A percentile compares a stretch with the other conserved stretches of the same genome.
phyloP scores from a whole-genome alignment of 768 basidiomycete genomes.

The Rickenella mellea region DNA sequence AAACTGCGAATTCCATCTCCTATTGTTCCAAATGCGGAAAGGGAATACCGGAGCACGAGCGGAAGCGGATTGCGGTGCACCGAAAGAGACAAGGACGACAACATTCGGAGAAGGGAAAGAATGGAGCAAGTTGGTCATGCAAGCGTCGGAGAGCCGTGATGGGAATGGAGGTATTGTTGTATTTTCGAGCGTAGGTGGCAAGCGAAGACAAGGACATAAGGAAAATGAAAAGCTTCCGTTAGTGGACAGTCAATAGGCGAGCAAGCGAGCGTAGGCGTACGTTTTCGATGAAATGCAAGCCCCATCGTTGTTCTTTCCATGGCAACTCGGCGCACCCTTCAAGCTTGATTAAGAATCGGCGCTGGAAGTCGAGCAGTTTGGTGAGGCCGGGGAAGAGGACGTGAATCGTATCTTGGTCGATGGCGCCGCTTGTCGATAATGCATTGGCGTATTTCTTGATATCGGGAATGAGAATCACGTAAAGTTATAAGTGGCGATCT shows the following conservation, averaged over 20 bases:
- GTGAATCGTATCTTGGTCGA: slow-evolving; percentile 94
- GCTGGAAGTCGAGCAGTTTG: slow-evolving; percentile 93
- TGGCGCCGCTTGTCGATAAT: slow-evolving; percentile 70
- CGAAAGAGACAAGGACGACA: slow-evolving; percentile 1
- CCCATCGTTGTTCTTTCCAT: slow-evolving; percentile 85
- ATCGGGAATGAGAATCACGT: slow-evolving; percentile 11
- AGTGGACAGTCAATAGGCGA: neutral
- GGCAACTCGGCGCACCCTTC: slow-evolving; percentile 78
- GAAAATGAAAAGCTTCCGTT: neutral
- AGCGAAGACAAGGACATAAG: slow-evolving; percentile 10
- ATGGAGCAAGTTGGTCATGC: no score
- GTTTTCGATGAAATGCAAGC: slow-evolving; percentile 71
- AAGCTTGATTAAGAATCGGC: slow-evolving; percentile 83
- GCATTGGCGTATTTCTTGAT: slow-evolving; percentile 81
- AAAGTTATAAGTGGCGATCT: neutral
- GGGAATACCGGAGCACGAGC: slow-evolving; percentile 4
- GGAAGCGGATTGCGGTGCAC: no score
- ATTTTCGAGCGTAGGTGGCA: no score
- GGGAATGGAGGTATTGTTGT: no score
- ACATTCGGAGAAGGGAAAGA: slow-evolving; percentile 5
- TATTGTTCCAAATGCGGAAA: slow-evolving; percentile 38
- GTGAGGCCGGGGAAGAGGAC: slow-evolving; percentile 91
- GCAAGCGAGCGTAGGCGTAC: slow-evolving; percentile 38
- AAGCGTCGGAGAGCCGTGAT: no score
- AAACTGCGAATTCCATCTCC: slow-evolving; percentile 94